phyloP scores from a whole-genome alignment of 805 yeast genomes.

The Novakomyces olei region DNA sequence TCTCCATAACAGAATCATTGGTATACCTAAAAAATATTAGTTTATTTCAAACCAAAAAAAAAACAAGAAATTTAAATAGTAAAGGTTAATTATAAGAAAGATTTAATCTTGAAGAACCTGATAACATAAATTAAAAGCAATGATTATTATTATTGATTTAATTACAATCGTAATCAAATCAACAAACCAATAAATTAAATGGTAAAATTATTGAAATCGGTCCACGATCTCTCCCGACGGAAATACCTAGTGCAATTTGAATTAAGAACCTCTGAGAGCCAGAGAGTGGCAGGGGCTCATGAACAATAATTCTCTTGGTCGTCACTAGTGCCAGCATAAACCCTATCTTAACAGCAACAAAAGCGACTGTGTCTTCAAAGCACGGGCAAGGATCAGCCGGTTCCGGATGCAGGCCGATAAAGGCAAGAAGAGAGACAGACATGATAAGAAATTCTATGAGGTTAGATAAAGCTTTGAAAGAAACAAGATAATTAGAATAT shows the following conservation, averaged over 20 bases:
- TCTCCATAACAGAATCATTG: conserved; percentile 50
- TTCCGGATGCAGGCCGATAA: conserved; percentile 46
- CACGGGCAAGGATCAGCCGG: conserved; percentile 94
- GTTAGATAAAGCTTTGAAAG: conserved; percentile 7
- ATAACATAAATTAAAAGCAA: conserved; percentile 1
- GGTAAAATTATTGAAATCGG: not conserved
- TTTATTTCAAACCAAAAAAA: no score
- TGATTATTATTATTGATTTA: not conserved
- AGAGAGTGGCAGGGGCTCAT: conserved; percentile 25
- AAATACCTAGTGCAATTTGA: no score
- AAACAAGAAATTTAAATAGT: no score
- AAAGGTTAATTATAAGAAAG: no score
- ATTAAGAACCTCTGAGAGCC: no score
- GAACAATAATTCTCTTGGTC: no score
- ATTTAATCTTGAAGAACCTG: no score
- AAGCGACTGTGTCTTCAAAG: conserved; percentile 84
- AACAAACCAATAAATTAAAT: not conserved
- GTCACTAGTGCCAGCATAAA: conserved; percentile 41
- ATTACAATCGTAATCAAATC: not conserved
- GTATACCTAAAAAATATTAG: conserved; percentile 44
- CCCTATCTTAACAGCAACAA: conserved; percentile 70
- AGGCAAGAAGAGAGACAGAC: conserved; percentile 20
- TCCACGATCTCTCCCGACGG: not conserved
- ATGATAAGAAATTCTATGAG: conserved; percentile 13
- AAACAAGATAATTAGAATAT: not conserved